phyloP scores from a whole-genome alignment of 2,329 filamentous ascomycete genomes.

The Botrytis aclada region DNA sequence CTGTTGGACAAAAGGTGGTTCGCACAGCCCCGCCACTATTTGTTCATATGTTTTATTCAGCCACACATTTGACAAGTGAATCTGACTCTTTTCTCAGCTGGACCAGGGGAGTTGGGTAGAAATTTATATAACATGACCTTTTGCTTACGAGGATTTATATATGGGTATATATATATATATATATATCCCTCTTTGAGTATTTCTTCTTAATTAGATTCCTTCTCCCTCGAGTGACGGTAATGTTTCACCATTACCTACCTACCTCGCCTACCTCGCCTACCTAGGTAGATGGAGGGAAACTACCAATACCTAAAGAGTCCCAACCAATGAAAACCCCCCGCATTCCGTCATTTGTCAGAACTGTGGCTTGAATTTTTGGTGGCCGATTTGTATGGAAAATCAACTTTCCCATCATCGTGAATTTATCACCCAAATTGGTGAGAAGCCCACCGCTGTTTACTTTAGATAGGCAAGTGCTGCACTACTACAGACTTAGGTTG shows the following conservation, averaged over 20 bases:
- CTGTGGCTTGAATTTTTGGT: background rate
- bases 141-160: background rate
- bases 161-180: background rate
- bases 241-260: no score
- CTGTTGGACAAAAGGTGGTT: constrained; percentile 9
- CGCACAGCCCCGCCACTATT: constrained; percentile 8
- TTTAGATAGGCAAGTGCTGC: background rate
- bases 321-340: background rate
- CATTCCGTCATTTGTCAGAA: background rate
- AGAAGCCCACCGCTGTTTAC: background rate
- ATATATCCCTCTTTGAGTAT: no score
- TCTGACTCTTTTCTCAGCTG: constrained; percentile 6
- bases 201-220: no score
- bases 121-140: background rate
- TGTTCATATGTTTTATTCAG: background rate
- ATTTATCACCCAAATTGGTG: constrained; percentile 22
- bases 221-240: no score
- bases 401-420: constrained; percentile 15
- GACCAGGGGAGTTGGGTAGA: background rate
- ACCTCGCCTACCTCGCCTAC: no score
- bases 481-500: background rate
- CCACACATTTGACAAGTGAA: constrained; percentile 3
- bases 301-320: background rate
- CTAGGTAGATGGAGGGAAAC: background rate
- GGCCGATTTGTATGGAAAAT: constrained; percentile 2